phyloP scores from a whole-genome alignment of 441 rosid species.

The Populus trichocarpa region DNA sequence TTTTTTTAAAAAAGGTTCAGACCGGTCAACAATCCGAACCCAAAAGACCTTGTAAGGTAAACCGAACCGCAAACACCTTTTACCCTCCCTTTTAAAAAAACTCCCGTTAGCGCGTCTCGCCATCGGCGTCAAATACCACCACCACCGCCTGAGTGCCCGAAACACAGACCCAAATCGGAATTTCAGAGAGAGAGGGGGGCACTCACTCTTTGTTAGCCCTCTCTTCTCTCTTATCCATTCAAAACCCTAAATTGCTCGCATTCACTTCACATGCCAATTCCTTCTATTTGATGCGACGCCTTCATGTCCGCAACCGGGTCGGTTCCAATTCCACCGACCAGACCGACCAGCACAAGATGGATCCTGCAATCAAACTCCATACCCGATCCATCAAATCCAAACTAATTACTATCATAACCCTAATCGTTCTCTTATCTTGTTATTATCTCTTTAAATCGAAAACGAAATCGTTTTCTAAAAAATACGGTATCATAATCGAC shows the following conservation, averaged over 20 bases:
- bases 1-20: background rate
- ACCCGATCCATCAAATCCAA: constrained; percentile 29
- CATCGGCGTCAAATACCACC: background rate
- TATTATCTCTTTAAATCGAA: constrained; percentile 22
- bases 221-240: background rate
- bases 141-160: background rate
- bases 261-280: constrained; percentile 1
- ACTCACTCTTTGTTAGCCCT: background rate
- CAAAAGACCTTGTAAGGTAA: background rate
- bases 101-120: background rate
- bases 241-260: background rate
- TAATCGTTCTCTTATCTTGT: constrained; percentile 20
- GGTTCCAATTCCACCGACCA: constrained; percentile 16
- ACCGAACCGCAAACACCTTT: background rate
- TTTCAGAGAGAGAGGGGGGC: background rate
- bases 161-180: background rate
- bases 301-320: constrained; percentile 55
- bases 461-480: constrained; percentile 4
- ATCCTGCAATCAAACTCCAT: constrained; percentile 35
- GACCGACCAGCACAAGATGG: constrained; percentile 31
- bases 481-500: constrained; percentile 59
- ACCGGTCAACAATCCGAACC: background rate
- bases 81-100: background rate
- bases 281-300: constrained; percentile 68
- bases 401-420: constrained; percentile 18